Evolutionary conservation across 805 yeast species (phyloP).

Genomic region (Kodamaea restingae): DNA sequence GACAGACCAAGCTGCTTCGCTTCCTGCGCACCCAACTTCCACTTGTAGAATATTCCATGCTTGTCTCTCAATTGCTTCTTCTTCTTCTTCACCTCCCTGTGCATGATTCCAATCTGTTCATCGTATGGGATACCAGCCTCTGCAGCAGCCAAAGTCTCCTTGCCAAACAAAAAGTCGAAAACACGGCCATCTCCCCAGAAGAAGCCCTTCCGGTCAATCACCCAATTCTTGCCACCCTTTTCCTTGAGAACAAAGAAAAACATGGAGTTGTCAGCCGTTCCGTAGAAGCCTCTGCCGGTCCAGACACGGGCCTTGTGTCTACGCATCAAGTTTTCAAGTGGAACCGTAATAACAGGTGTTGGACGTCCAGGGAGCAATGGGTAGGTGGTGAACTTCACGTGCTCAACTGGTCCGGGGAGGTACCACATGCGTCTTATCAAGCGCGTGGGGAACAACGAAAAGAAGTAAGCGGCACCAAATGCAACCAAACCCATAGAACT

Average conservation of each 20-base stretch:
- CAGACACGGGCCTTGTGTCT: slow-evolving; percentile 65
- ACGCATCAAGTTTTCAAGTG: slow-evolving; percentile 51
- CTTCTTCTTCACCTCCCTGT: slow-evolving; percentile 45
- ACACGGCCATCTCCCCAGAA: slow-evolving; percentile 93
- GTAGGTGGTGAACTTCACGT: slow-evolving; percentile 65
- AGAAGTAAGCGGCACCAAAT: slow-evolving; percentile 27
- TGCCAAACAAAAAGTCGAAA: slow-evolving; percentile 76
- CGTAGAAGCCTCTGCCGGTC: slow-evolving; percentile 87
- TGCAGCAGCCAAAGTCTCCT: slow-evolving; percentile 71
- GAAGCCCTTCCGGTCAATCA: slow-evolving; percentile 81
- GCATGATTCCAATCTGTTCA: slow-evolving; percentile 49
- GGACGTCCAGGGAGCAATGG: slow-evolving; percentile 73
- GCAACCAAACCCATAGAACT: slow-evolving; percentile 26
- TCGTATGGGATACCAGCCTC: slow-evolving; percentile 66
- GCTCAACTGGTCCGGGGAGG: slow-evolving; percentile 57
- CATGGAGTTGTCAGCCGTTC: slow-evolving; percentile 69
- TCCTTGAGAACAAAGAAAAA: slow-evolving; percentile 74
- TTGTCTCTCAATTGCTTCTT: slow-evolving; percentile 48
- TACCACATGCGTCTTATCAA: slow-evolving; percentile 74
- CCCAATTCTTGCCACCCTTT: slow-evolving; percentile 56
- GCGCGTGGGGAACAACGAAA: slow-evolving; percentile 55
- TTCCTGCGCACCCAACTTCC: slow-evolving; percentile 40
- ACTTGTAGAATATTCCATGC: slow-evolving; percentile 59
- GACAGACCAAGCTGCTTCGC: slow-evolving; percentile 11
- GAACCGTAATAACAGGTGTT: slow-evolving; percentile 69